Percentiles rank a stretch among this genome's conserved stretches.
Evolutionary conservation across 805 yeast genomes (phyloP).

Genomic region (Candida broadrunensis): DNA sequence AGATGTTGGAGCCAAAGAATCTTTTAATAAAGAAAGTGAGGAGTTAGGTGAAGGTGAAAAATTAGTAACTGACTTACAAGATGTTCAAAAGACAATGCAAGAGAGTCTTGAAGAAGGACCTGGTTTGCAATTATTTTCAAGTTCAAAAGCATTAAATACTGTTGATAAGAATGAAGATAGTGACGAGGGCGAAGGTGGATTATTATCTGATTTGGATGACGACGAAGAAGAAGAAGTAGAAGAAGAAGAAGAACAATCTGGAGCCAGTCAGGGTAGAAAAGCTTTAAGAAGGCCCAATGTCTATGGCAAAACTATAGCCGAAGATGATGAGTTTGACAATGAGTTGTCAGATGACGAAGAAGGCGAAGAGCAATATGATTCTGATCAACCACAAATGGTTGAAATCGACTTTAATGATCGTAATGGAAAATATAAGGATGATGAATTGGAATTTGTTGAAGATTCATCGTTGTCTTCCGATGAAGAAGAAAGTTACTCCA

Average conservation of each 20-base stretch:
- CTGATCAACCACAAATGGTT: conserved; percentile 34
- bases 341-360: conserved; percentile 40
- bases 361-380: conserved; percentile 31
- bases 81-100: conserved; percentile 56
- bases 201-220: conserved; percentile 29
- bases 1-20: conserved; percentile 60
- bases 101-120: conserved; percentile 60
- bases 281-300: conserved; percentile 60
- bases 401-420: conserved; percentile 49
- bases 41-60: conserved; percentile 84
- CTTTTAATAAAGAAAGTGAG: conserved; percentile 51
- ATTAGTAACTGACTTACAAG: conserved; percentile 78
- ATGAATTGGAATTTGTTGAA: conserved; percentile 42
- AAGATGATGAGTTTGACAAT: conserved; percentile 43
- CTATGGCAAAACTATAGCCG: conserved; percentile 51
- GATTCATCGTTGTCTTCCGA: conserved; percentile 45
- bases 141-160: conserved; percentile 46
- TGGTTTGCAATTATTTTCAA: conserved; percentile 73
- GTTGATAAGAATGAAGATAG: conserved; percentile 37
- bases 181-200: conserved; percentile 30
- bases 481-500: conserved; percentile 36
- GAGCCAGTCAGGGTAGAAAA: conserved; percentile 54
- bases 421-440: conserved; percentile 29
- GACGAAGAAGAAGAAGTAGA: conserved; percentile 31
- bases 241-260: conserved; percentile 26